phyloP scores from a whole-genome alignment of 108 stramenopile genomes.

The Fragilariopsis cylindrus region DNA sequence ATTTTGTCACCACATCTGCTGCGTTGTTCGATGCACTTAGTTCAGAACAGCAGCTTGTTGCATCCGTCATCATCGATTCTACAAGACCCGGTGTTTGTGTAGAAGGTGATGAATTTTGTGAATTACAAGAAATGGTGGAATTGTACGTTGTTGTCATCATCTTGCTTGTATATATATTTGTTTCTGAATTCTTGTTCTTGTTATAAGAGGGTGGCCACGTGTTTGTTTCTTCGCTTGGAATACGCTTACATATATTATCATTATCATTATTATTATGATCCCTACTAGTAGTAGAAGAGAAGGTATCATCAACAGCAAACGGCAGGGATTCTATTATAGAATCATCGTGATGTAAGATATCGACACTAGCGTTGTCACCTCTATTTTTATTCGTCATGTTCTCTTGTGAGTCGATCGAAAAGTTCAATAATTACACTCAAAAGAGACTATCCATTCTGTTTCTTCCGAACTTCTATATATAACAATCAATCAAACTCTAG shows the following conservation, averaged over 20 bases:
- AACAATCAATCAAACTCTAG: no score
- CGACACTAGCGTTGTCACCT: no score
- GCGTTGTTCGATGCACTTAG: not conserved
- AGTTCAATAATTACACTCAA: no score
- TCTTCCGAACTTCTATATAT: no score
- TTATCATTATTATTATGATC: not conserved
- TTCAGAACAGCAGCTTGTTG: conserved; percentile 14
- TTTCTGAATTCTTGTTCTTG: not conserved
- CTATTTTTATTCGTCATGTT: no score
- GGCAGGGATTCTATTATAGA: not conserved
- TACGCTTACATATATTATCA: not conserved
- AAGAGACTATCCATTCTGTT: no score
- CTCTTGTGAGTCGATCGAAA: no score
- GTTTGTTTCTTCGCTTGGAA: not conserved
- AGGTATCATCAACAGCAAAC: conserved; percentile 11
- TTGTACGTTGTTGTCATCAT: not conserved
- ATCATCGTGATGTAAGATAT: no score
- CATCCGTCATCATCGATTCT: conserved; percentile 31
- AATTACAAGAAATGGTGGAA: not conserved
- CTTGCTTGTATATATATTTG: not conserved
- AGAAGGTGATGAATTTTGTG: not conserved
- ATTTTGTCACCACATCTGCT: not conserved
- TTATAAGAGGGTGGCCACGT: not conserved
- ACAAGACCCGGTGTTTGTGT: conserved; percentile 23
- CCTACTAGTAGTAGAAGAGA: not conserved